Percentiles rank a stretch among this genome's conserved stretches.
Evolutionary conservation across 2,329 filamentous ascomycete genomes (phyloP).

Genomic region (Fusarium oxysporum): DNA sequence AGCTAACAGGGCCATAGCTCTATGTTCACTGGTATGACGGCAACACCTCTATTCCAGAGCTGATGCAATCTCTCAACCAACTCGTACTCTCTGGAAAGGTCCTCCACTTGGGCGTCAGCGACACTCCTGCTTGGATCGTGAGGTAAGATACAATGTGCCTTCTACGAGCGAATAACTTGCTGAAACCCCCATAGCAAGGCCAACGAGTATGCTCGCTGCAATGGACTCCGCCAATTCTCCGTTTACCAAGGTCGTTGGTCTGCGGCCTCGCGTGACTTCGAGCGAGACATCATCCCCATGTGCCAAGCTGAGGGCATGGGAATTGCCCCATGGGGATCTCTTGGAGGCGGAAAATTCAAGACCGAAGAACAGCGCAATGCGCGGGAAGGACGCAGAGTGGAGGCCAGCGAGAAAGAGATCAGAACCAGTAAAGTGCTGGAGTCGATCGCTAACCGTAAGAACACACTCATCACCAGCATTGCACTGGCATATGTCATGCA

Average conservation of each 20-base stretch:
- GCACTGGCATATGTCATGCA: conserved; percentile 80
- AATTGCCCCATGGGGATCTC: conserved; percentile 69
- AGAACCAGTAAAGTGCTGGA: conserved; percentile 59
- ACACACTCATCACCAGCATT: conserved; percentile 58
- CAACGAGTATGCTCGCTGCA: conserved; percentile 75
- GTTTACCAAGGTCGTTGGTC: conserved; percentile 60
- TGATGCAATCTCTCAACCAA: conserved; percentile 76
- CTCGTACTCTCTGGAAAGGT: conserved; percentile 72
- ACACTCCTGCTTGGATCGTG: conserved; percentile 77
- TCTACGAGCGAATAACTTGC: not conserved
- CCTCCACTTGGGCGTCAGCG: conserved; percentile 72
- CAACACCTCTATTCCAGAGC: conserved; percentile 71
- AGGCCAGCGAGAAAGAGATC: conserved; percentile 65
- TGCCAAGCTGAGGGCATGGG: conserved; percentile 60
- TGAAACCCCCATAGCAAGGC: conserved; percentile 59
- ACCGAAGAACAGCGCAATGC: conserved; percentile 50
- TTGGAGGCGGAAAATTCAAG: conserved; percentile 63
- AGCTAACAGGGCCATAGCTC: conserved; percentile 51
- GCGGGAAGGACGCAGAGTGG: conserved; percentile 52
- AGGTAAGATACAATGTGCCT: conserved; percentile 45
- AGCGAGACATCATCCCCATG: conserved; percentile 60
- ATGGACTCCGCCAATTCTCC: conserved; percentile 76
- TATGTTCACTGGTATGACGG: conserved; percentile 77
- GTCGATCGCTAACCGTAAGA: conserved; percentile 61
- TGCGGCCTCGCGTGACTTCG: conserved; percentile 54